Evolutionary conservation across 1,139 yeast genomes (phyloP).

Genomic region (Geotrichum aggregatum): DNA sequence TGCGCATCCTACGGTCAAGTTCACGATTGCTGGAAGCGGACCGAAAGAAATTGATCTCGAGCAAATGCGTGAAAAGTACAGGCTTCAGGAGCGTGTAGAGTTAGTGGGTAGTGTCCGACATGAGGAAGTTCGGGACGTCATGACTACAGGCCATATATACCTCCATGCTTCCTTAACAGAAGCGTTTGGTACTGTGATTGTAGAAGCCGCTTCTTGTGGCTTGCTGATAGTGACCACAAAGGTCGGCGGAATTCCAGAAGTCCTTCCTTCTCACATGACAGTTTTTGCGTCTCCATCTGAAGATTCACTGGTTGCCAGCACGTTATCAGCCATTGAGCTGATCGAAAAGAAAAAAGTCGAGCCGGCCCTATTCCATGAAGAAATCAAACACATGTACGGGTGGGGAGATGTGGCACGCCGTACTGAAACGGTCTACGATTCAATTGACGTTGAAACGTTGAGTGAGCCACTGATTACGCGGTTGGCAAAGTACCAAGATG

Average conservation of each 20-base stretch:
- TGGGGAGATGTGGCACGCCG: constrained; percentile 88
- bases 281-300: constrained; percentile 85
- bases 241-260: constrained; percentile 98
- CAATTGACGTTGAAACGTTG: constrained; percentile 44
- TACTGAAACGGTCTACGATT: constrained; percentile 74
- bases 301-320: constrained; percentile 68
- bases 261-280: constrained; percentile 88
- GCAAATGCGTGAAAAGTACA: constrained; percentile 86
- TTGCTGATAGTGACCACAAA: constrained; percentile 87
- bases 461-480: constrained; percentile 51
- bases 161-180: constrained; percentile 92
- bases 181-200: constrained; percentile 95
- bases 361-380: constrained; percentile 71
- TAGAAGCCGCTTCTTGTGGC: constrained; percentile 97
- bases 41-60: constrained; percentile 91
- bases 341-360: constrained; percentile 59
- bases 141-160: constrained; percentile 92
- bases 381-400: constrained; percentile 78
- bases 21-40: constrained; percentile 93
- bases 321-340: constrained; percentile 58
- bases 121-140: constrained; percentile 87
- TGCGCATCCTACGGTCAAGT: constrained; percentile 59
- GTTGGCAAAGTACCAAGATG: constrained; percentile 59
- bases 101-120: constrained; percentile 85
- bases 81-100: constrained; percentile 82